These are phyloP conservation scores for Pseudopithomyces chartarum DNA, from an alignment of 2,329 filamentous ascomycete species.

Conservation along the genomic window DNA sequence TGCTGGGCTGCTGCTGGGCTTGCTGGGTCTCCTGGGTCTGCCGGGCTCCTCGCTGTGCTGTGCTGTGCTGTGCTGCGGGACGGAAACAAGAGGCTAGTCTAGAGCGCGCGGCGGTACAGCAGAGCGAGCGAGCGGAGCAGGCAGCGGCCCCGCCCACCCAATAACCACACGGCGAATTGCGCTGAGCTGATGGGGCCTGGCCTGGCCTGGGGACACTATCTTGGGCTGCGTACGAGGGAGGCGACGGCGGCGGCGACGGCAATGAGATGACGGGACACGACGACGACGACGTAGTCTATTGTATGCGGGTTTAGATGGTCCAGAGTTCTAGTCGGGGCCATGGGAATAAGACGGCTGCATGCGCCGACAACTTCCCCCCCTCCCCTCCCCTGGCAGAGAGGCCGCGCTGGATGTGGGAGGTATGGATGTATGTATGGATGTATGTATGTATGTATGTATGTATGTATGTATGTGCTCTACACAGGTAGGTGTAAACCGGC, in stretches of 20 bases:
- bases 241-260: neutral
- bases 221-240: too few species aligned
- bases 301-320: too few species aligned
- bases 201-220: too few species aligned
- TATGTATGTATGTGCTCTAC: too few species aligned
- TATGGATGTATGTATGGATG: neutral
- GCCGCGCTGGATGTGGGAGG: neutral
- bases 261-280: neutral
- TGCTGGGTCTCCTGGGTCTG: too few species aligned
- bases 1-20: too few species aligned
- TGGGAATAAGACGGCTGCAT: neutral
- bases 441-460: too few species aligned
- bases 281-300: too few species aligned
- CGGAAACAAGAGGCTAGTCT: slow-evolving; percentile 21
- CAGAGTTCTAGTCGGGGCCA: neutral
- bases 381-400: neutral
- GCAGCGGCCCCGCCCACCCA: slow-evolving; percentile 9
- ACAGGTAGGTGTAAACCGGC: too few species aligned
- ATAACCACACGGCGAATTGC: neutral
- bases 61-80: too few species aligned
- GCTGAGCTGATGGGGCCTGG: neutral
- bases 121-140: slow-evolving; percentile 6
- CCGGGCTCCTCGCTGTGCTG: too few species aligned
- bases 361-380: neutral
- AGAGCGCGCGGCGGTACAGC: neutral